phyloP scores from a whole-genome alignment of 257 asterid genomes.

The Orobanche coerulescens region DNA sequence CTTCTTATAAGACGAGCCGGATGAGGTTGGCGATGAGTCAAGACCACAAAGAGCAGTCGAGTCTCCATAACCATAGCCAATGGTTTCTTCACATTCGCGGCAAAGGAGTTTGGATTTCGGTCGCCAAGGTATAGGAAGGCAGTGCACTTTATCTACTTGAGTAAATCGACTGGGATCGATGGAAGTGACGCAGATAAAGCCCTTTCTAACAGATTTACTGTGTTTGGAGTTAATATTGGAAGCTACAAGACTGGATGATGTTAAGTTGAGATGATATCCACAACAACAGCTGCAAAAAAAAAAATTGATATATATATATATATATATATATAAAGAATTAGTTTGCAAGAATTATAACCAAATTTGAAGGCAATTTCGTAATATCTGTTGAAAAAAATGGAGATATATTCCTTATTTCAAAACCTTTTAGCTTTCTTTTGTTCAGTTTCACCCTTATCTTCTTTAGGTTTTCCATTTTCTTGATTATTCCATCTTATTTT shows the following conservation, averaged over 20 bases:
- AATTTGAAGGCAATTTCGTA: too few relatives aligned
- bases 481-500: too few relatives aligned
- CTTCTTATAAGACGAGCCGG: constrained; percentile 48
- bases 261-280: constrained; percentile 62
- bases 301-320: too few relatives aligned
- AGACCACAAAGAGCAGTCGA: constrained; percentile 55
- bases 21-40: constrained; percentile 54
- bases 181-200: constrained; percentile 43
- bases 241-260: constrained; percentile 50
- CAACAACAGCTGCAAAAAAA: constrained; percentile 65
- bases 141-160: constrained; percentile 61
- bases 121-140: constrained; percentile 54
- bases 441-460: not conserved
- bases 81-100: constrained; percentile 60
- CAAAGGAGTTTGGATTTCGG: constrained; percentile 73
- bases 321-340: too few relatives aligned
- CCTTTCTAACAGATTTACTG: constrained; percentile 55
- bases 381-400: not conserved
- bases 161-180: constrained; percentile 82
- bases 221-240: constrained; percentile 52
- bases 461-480: not conserved
- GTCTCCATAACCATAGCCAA: constrained; percentile 64
- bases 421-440: too few relatives aligned
- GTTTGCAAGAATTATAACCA: constrained; percentile 1
- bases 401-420: not conserved